These are phyloP conservation scores for Exophiala calicioides DNA, from an alignment of 2,329 filamentous ascomycete species.

Conservation along the genomic window DNA sequence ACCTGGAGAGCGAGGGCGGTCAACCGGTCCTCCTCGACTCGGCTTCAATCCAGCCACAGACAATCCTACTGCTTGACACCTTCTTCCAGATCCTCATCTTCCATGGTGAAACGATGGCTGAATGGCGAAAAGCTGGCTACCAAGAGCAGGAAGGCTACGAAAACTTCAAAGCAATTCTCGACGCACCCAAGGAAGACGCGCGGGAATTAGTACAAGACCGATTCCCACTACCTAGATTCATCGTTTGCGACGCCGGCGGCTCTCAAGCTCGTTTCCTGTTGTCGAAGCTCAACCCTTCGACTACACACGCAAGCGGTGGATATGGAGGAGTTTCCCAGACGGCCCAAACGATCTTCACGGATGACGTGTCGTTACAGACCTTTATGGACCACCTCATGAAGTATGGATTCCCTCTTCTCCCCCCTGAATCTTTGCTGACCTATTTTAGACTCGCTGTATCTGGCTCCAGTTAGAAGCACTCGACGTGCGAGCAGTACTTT, in stretches of 20 bases:
- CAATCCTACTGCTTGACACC: conserved; percentile 90
- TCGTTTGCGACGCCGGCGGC: conserved; percentile 96
- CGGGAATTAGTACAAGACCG: conserved; percentile 95
- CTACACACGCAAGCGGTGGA: conserved; percentile 88
- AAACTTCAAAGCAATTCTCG: conserved; percentile 84
- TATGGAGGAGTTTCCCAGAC: conserved; percentile 88
- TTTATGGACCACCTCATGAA: conserved; percentile 99
- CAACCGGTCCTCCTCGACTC: conserved; percentile 95
- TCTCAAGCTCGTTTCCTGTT: conserved; percentile 96
- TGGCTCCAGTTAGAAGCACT: conserved; percentile 47
- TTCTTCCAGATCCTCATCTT: conserved; percentile 99
- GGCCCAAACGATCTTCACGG: conserved; percentile 97
- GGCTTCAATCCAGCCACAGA: conserved; percentile 90
- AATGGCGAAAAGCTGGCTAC: conserved; percentile 97
- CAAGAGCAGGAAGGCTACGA: conserved; percentile 98
- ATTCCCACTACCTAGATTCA: conserved; percentile 97
- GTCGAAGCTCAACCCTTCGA: conserved; percentile 95
- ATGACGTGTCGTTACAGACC: conserved; percentile 95
- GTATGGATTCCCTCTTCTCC: conserved; percentile 53
- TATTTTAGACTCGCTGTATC: conserved; percentile 50
- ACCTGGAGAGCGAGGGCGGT: conserved; percentile 90
- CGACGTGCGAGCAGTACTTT: no score
- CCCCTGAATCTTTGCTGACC: conserved; percentile 33
- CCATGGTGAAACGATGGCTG: conserved; percentile 95
- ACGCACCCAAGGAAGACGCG: conserved; percentile 94